A percentile compares a stretch with the other conserved stretches of the same genome.
Conservation (phyloP, 2,329 filamentous ascomycete genomes). For the Karstenula rhodostoma region DNA sequence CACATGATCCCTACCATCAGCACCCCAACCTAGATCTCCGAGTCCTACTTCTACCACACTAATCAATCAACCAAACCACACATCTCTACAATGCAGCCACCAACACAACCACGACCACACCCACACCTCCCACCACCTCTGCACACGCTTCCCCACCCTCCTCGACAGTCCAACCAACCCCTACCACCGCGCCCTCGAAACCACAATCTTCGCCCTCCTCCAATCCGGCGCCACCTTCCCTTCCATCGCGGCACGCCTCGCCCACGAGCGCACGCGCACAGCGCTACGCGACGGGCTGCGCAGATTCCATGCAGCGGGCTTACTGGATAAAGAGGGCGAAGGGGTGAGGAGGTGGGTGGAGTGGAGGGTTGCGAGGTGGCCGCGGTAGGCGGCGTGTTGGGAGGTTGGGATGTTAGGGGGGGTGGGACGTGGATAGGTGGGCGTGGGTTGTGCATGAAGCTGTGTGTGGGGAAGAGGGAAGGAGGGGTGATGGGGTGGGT, state of each 20-base stretch:
- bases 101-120: not conserved
- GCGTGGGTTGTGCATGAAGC: conserved; percentile 1
- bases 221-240: not conserved
- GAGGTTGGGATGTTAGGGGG: not conserved
- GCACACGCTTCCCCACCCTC: not conserved
- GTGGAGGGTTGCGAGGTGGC: conserved; percentile 1
- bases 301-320: not conserved
- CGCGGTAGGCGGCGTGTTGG: not conserved
- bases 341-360: not conserved
- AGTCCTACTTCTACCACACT: no score
- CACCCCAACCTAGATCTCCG: no score
- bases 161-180: not conserved
- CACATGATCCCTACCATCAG: no score
- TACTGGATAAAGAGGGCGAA: not conserved
- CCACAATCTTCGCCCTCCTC: not conserved
- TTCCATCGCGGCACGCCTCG: not conserved
- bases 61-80: no score
- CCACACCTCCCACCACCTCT: not conserved
- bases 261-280: not conserved
- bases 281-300: not conserved
- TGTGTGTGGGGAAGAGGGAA: not conserved
- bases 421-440: not conserved
- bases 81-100: not conserved
- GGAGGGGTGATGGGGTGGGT: not conserved
- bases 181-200: conserved; percentile 2